Base-by-base conservation (phyloP, 192 early-diverging fungal species). In the Mortierella claussenii region DNA sequence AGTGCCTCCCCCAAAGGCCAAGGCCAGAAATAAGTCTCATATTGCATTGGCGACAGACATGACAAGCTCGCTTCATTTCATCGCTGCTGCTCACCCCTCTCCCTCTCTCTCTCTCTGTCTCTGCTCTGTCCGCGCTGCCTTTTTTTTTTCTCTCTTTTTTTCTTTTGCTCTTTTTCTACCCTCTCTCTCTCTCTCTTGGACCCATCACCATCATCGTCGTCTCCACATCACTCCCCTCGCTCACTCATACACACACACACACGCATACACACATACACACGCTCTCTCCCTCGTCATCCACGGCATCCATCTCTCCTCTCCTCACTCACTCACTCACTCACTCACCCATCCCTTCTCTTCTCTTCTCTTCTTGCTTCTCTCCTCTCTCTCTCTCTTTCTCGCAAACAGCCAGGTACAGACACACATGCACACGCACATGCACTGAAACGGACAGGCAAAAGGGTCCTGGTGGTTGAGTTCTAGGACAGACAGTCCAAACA, bases 311-410 rank as follows among this genome's bases (percentile, higher is more conserved):
- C n/a, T n/a, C n/a, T 55, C 44, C 5, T 43, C 9, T 28, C 20
- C 27, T 45, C 65, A 24, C 21, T 17, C 32, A 45, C 33, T 67
- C 65, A n/a, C 54, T 57, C 46, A 26, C 13, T 26, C 47, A 24
- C 34, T 44, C 44, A 50, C 21, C 27, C 55, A 2, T 52, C 56
- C 30, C 47, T n/a, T n/a, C n/a, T n/a, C n/a, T n/a, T n/a, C n/a
- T n/a, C n/a, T n/a, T n/a, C n/a, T n/a, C n/a, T n/a, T n/a, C n/a
- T n/a, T n/a, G n/a, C n/a, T n/a, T n/a, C 33, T 9, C n/a, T 37
- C 26, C 52, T 37, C 51, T 47, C 43, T 6, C 68, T 53, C 47
- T 18, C 33, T 23, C 40, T 33, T 37, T 50, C 47, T 33, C 45
- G 5, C 15, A 4, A 20, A 20, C 6, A 3, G 34, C 30, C 26